These are phyloP conservation scores for Ambispora gerdemannii DNA, from an alignment of 192 early-diverging fungal species.

Conservation along the genomic window DNA sequence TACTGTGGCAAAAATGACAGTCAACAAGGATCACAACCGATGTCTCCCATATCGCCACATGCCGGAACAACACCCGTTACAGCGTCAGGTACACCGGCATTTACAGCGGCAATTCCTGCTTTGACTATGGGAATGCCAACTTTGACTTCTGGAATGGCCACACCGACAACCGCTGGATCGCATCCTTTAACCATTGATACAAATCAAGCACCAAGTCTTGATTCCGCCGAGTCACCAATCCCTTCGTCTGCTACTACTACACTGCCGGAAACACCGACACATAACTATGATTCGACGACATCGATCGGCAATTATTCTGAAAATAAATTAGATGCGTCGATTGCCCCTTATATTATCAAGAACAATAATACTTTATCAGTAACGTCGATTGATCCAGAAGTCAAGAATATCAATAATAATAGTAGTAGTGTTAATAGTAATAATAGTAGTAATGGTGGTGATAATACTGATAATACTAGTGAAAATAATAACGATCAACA, in stretches of 20 bases:
- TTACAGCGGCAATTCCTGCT: neutral
- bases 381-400: neutral
- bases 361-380: neutral
- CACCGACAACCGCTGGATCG: neutral
- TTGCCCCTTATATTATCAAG: neutral
- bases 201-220: neutral
- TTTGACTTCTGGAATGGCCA: neutral
- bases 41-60: neutral
- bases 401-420: neutral
- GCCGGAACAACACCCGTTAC: neutral
- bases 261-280: neutral
- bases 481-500: no score
- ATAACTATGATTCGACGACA: neutral
- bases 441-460: no score
- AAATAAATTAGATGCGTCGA: neutral
- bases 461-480: no score
- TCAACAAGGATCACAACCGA: neutral
- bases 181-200: neutral
- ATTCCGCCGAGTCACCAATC: neutral
- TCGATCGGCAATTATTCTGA: neutral
- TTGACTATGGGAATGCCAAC: neutral
- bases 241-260: neutral
- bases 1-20: neutral
- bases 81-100: neutral
- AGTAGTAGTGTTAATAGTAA: no score